Conservation (phyloP, 371 early-diverging fungal species). For the Mortierella sp. region DNA sequence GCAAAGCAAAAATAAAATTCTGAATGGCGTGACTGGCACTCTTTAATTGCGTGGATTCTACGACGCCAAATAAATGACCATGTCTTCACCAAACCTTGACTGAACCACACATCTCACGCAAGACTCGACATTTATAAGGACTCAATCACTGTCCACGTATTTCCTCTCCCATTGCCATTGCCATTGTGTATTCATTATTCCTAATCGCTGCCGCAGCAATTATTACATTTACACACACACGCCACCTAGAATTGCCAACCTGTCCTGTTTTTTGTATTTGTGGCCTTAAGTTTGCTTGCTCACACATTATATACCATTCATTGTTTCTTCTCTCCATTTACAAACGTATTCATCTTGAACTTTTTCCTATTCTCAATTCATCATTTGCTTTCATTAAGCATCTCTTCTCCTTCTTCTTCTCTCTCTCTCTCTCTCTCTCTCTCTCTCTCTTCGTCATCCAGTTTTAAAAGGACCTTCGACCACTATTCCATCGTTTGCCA, state of each 20-base stretch:
- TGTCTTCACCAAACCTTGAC: background rate
- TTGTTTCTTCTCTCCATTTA: background rate
- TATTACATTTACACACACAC: background rate
- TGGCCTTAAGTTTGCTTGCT: background rate
- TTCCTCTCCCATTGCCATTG: background rate
- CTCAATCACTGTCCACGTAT: background rate
- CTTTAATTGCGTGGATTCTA: background rate
- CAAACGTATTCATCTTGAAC: background rate
- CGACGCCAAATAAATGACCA: background rate
- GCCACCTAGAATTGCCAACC: background rate
- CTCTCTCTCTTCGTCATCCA: background rate
- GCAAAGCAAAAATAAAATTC: slow-evolving; percentile 5
- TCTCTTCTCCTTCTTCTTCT: background rate
- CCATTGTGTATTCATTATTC: background rate
- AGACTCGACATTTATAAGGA: no score
- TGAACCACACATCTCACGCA: background rate
- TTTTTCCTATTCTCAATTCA: background rate
- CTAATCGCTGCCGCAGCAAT: background rate
- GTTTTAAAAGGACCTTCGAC: no score
- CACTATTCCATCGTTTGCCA: no score
- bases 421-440: background rate
- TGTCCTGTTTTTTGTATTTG: background rate
- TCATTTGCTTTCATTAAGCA: background rate
- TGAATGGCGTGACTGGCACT: slow-evolving; percentile 13
- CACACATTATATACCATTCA: background rate